These are phyloP conservation scores for Arabidopsis arenosa DNA, from an alignment of 345 rosid genomes.

Conservation along the genomic window DNA sequence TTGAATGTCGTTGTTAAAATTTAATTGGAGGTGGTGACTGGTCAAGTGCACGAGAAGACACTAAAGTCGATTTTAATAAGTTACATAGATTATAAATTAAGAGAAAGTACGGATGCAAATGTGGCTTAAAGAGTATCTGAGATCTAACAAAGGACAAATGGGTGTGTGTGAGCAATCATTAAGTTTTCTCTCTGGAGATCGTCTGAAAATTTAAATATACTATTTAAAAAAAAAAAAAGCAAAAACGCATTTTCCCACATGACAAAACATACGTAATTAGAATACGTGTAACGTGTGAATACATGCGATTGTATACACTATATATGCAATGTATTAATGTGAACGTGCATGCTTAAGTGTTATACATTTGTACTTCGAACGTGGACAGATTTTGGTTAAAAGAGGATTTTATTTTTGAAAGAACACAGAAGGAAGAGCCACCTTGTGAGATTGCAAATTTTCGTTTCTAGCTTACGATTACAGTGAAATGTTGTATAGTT, in stretches of 20 bases:
- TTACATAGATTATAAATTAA: constrained; percentile 20
- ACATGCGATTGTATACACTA: constrained; percentile 15
- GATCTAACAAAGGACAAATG: constrained; percentile 44
- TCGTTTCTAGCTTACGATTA: no score
- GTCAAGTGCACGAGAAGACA: constrained; percentile 39
- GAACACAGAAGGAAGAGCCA: no score
- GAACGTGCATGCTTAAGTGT: constrained; percentile 25
- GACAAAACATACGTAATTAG: constrained; percentile 41
- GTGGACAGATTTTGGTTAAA: background rate
- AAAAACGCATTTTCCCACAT: constrained; percentile 38
- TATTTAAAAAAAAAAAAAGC: background rate
- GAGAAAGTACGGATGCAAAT: constrained; percentile 33
- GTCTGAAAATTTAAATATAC: constrained; percentile 9
- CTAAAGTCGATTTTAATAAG: constrained; percentile 11
- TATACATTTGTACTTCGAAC: background rate
- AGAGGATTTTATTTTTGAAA: background rate
- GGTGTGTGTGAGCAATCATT: constrained; percentile 41
- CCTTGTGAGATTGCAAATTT: no score
- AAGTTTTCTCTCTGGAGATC: constrained; percentile 34
- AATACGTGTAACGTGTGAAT: constrained; percentile 34
- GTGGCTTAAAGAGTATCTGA: constrained; percentile 32
- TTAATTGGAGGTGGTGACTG: constrained; percentile 39
- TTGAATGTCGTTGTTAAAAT: background rate
- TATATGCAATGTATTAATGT: constrained; percentile 2
- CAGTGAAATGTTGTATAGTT: no score